Percentiles rank a stretch among this genome's conserved stretches.
Conservation (phyloP, 2,329 filamentous ascomycete species). For the Penicillium sp. region DNA sequence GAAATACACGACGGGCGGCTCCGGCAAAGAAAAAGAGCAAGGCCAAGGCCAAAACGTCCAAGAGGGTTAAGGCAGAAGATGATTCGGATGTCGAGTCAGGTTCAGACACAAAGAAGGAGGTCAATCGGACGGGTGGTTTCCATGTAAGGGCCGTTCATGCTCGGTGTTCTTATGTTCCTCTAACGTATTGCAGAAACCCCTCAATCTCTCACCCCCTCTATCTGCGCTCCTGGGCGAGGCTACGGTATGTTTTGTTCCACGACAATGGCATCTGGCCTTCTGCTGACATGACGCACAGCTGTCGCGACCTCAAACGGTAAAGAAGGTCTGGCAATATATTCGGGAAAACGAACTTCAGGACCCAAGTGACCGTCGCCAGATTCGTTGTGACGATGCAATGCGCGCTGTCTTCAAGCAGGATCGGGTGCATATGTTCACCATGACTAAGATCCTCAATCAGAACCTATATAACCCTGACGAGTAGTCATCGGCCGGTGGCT, state of each 20-base stretch:
- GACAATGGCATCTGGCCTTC: not conserved
- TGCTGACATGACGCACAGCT: constrained; percentile 56
- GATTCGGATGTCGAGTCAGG: constrained; percentile 75
- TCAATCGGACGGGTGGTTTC: constrained; percentile 82
- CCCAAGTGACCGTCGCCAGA: constrained; percentile 86
- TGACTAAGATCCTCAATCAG: constrained; percentile 93
- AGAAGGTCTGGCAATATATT: constrained; percentile 95
- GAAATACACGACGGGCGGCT: constrained; percentile 59
- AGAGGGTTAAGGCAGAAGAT: constrained; percentile 74
- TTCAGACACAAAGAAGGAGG: constrained; percentile 60
- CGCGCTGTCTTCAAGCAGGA: constrained; percentile 88
- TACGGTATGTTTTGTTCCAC: constrained; percentile 34
- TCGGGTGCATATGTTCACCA: constrained; percentile 96
- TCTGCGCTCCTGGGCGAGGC: constrained; percentile 47
- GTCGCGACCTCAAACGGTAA: constrained; percentile 91
- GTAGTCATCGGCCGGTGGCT: constrained; percentile 30
- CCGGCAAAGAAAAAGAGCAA: constrained; percentile 64
- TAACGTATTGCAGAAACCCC: constrained; percentile 40
- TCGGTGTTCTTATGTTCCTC: not conserved
- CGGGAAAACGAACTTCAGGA: constrained; percentile 87
- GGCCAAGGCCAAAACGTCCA: constrained; percentile 53
- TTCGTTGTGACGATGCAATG: constrained; percentile 88
- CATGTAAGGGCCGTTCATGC: constrained; percentile 56
- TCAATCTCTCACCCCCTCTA: constrained; percentile 47
- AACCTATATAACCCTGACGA: constrained; percentile 87